A percentile compares a stretch with the other conserved stretches of the same genome.
Evolutionary conservation across 192 early-diverging fungal genomes (phyloP).

Genomic region (Backusella morwellensis): DNA sequence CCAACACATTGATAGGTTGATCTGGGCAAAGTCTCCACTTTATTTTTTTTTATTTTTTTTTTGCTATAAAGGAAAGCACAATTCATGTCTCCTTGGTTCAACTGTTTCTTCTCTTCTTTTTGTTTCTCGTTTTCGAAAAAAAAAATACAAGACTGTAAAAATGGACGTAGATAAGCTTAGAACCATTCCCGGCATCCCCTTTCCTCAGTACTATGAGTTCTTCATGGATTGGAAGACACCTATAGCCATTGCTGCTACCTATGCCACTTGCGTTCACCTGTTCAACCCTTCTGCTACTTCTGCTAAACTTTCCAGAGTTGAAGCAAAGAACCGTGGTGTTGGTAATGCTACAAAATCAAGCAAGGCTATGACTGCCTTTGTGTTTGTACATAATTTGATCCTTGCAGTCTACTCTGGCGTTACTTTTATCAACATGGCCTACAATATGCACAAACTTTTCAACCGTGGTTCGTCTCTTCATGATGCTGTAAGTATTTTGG

Average conservation of each 20-base stretch:
- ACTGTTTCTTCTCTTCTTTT: conserved; percentile 16
- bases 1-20: background rate
- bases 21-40: background rate
- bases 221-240: conserved; percentile 74
- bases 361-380: conserved; percentile 65
- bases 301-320: conserved; percentile 53
- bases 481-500: conserved; percentile 55
- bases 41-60: conserved; percentile 6
- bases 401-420: conserved; percentile 70
- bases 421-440: conserved; percentile 65
- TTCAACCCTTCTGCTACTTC: conserved; percentile 50
- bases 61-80: background rate
- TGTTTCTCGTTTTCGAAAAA: conserved; percentile 5
- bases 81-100: conserved; percentile 11
- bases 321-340: conserved; percentile 48
- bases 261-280: conserved; percentile 41
- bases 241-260: conserved; percentile 50
- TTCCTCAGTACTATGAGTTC: conserved; percentile 67
- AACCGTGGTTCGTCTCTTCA: conserved; percentile 41
- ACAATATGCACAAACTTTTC: conserved; percentile 53
- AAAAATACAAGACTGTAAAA: background rate
- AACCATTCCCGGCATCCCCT: conserved; percentile 51
- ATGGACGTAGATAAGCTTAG: conserved; percentile 24
- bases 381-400: conserved; percentile 73
- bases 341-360: conserved; percentile 31